phyloP scores from a whole-genome alignment of 2,329 filamentous ascomycete genomes.

The Ascochyta rabiei region DNA sequence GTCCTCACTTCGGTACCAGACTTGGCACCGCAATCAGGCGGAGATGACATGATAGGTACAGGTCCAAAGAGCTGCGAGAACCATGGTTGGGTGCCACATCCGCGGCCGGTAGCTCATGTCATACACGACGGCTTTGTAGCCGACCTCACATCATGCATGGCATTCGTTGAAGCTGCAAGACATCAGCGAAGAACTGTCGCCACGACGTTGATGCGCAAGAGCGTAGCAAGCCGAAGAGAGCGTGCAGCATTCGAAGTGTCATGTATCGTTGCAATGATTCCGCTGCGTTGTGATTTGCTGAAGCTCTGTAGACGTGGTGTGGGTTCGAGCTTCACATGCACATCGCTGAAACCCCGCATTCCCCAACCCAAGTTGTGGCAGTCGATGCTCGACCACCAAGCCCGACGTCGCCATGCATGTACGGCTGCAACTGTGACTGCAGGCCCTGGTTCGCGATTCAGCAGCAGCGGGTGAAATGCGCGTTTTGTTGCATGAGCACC shows the following conservation, averaged over 20 bases:
- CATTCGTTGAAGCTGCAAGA: slow-evolving; percentile 2
- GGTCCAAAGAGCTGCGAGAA: not conserved
- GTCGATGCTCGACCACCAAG: not conserved
- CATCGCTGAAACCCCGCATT: slow-evolving; percentile 34
- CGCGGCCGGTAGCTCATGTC: slow-evolving; percentile 30
- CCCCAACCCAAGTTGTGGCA: slow-evolving; percentile 4
- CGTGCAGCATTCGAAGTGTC: slow-evolving; percentile 18
- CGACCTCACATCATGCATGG: slow-evolving; percentile 2
- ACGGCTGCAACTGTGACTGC: not conserved
- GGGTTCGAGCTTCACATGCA: slow-evolving; percentile 33
- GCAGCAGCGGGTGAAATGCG: not conserved
- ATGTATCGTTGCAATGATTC: slow-evolving; percentile 23
- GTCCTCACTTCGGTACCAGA: not conserved
- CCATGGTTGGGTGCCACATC: slow-evolving; percentile 15
- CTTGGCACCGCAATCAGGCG: slow-evolving; percentile 1
- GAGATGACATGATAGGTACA: slow-evolving; percentile 4
- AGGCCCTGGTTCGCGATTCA: not conserved
- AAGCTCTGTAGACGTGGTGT: slow-evolving; percentile 19
- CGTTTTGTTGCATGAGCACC: slow-evolving; percentile 9
- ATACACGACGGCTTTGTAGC: slow-evolving; percentile 11
- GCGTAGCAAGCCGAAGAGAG: slow-evolving; percentile 8
- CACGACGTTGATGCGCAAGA: slow-evolving; percentile 2
- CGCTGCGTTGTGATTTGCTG: slow-evolving; percentile 26
- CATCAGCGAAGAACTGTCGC: slow-evolving; percentile 7
- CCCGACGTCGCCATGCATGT: not conserved